Conservation (phyloP, 768 basidiomycete genomes). For the Lactarius hengduanensis region DNA sequence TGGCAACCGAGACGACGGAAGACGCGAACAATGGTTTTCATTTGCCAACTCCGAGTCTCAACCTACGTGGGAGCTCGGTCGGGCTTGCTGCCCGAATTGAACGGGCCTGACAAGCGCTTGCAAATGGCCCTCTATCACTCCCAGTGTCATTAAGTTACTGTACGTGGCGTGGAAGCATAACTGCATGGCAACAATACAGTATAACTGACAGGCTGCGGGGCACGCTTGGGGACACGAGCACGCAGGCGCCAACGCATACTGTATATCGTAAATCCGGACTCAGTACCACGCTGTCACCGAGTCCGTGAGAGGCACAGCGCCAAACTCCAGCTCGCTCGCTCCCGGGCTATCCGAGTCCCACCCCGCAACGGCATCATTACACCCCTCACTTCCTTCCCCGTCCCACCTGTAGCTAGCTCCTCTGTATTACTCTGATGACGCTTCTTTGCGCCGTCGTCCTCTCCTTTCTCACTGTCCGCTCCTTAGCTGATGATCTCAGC, state of each 20-base stretch:
- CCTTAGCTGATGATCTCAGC: constrained; percentile 13
- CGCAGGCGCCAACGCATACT: background rate
- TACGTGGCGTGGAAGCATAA: background rate
- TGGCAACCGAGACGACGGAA: too few relatives aligned
- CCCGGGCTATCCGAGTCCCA: background rate
- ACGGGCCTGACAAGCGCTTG: background rate
- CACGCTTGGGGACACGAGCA: background rate
- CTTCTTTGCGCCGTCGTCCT: constrained; percentile 10
- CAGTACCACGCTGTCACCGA: constrained; percentile 32
- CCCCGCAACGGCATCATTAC: background rate
- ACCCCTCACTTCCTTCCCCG: background rate
- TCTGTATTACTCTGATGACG: background rate
- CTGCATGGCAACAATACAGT: background rate
- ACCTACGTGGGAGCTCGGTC: too few relatives aligned
- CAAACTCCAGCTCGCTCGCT: constrained; percentile 28
- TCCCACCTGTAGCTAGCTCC: background rate
- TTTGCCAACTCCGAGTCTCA: too few relatives aligned
- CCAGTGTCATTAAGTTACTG: background rate
- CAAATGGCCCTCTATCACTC: background rate
- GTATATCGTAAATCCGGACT: constrained; percentile 12
- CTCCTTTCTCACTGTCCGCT: constrained; percentile 17
- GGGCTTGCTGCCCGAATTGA: background rate
- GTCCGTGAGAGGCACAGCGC: constrained; percentile 24
- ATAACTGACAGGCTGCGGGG: background rate
- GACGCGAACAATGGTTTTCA: too few relatives aligned